Base-by-base conservation (phyloP, 2,329 filamentous ascomycete species). In the Alternaria alternata region DNA sequence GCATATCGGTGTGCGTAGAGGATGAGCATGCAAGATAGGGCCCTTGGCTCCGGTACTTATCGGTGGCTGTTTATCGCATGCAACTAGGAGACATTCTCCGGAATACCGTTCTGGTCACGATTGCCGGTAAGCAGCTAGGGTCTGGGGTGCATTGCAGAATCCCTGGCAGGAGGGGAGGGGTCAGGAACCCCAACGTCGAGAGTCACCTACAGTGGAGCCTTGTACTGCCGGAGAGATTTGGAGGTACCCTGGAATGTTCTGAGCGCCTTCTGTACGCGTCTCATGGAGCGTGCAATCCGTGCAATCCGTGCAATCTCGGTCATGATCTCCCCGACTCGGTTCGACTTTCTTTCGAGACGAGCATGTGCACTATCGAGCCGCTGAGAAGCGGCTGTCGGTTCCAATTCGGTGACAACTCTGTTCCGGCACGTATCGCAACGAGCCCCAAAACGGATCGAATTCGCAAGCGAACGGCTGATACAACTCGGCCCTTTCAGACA, bases 181-280 rank as follows among this genome's bases (percentile, higher is more conserved):
- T 39, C 14, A 58, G 39, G 56, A 56, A 57, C 47, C 51, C 58
- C 56, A 47, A 64, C 42, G 30, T 57, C 51, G 61, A 64, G 58
- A 66, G 58, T 42, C 51, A 41, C 36, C 30, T 30, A 32, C 42
- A 39, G 43, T 58, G 46, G 46, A 26, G 46, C 32, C 30, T 22
- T 36, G 46, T 42, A 20, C 38, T 16, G 39, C 46, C 36, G 39
- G 51, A 47, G 34, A 39, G 26, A 26, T 28, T 20, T 58, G 53
- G 46, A 34, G 38, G 43, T 18, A 26, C 26, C 34, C 18, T 49
- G 49, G 43, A 24, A 43, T 43, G 28, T 36, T 39, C 56, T 42
- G 18, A 42, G 14, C 36, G 51, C 42, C 20, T 49, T 59, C 51
- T 59, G 16, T 58, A 28, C 36, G 56, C 51, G 43, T 54, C 14